A percentile compares a stretch with the other conserved stretches of the same genome.
Conservation (phyloP, 1,284 basidiomycete genomes). For the Cutaneotrichosporon curvatum region DNA sequence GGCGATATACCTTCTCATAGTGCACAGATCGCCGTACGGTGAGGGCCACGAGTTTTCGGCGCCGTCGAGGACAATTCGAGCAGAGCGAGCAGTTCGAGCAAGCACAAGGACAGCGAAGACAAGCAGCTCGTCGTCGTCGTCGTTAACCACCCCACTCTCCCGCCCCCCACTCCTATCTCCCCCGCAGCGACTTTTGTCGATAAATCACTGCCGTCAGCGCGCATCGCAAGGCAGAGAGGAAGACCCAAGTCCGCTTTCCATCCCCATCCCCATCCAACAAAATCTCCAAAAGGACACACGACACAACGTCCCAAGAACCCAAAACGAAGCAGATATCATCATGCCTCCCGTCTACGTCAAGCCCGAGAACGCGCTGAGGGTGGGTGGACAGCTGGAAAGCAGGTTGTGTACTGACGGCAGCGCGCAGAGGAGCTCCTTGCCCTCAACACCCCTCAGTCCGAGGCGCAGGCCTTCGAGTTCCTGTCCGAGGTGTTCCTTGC, state of each 20-base stretch:
- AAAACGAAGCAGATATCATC: too few relatives aligned
- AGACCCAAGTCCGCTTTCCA: conserved; percentile 26
- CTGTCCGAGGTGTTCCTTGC: conserved; percentile 46
- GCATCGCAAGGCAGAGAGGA: conserved; percentile 25
- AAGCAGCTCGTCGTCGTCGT: too few relatives aligned
- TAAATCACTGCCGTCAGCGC: conserved; percentile 26
- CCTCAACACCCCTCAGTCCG: conserved; percentile 42
- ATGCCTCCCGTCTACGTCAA: conserved; percentile 47
- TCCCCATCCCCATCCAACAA: too few relatives aligned
- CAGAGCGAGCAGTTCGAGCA: too few relatives aligned
- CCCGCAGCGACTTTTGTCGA: conserved; percentile 28
- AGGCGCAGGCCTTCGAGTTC: conserved; percentile 46
- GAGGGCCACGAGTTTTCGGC: too few relatives aligned
- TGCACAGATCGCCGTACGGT: too few relatives aligned
- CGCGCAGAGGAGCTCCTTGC: conserved; percentile 47
- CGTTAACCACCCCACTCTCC: too few relatives aligned
- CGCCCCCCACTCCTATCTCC: not conserved
- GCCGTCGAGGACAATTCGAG: too few relatives aligned
- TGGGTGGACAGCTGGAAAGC: conserved; percentile 12
- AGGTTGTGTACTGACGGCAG: conserved; percentile 13
- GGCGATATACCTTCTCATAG: too few relatives aligned
- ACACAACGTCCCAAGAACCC: too few relatives aligned
- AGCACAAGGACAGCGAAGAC: too few relatives aligned
- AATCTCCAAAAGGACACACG: not conserved
- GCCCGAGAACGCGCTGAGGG: conserved; percentile 48